phyloP scores from a whole-genome alignment of 23 red algal genomes.

The Gracilaria caudata region DNA sequence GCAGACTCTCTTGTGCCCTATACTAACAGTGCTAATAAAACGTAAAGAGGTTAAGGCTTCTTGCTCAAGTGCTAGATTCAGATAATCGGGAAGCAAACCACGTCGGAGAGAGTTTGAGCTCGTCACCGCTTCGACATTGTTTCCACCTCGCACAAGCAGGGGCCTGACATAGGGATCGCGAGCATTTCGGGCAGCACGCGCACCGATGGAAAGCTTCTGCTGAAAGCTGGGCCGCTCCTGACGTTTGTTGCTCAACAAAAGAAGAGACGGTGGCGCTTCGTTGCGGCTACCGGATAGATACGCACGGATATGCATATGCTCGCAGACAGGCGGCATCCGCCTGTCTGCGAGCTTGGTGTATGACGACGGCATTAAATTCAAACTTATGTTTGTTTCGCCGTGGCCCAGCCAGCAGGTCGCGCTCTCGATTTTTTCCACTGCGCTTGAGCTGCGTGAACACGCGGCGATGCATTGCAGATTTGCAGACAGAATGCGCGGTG shows the following conservation, averaged over 20 bases:
- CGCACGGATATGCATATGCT: neutral
- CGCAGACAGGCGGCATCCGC: no score
- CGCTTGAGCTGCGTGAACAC: neutral
- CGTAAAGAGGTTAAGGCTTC: neutral
- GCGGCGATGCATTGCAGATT: neutral
- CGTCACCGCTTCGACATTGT: no score
- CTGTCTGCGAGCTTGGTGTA: neutral
- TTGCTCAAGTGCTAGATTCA: no score
- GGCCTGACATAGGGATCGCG: neutral
- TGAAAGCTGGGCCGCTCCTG: neutral
- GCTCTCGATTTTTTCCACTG: neutral
- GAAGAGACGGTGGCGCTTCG: neutral
- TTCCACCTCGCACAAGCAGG: no score
- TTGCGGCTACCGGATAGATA: neutral
- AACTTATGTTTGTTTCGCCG: neutral
- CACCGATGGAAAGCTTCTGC: neutral
- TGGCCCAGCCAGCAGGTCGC: no score
- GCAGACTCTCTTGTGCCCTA: neutral
- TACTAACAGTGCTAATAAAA: neutral
- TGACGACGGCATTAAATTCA: neutral
- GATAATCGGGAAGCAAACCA: no score
- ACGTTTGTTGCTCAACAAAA: no score
- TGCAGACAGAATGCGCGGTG: neutral
- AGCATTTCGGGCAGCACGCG: neutral
- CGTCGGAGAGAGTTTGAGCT: no score